Evolutionary conservation across 495 filamentous ascomycete genomes (phyloP), one percentile per base, ranked within the genome.

Genomic region (Stereocaulon alpinum): DNA sequence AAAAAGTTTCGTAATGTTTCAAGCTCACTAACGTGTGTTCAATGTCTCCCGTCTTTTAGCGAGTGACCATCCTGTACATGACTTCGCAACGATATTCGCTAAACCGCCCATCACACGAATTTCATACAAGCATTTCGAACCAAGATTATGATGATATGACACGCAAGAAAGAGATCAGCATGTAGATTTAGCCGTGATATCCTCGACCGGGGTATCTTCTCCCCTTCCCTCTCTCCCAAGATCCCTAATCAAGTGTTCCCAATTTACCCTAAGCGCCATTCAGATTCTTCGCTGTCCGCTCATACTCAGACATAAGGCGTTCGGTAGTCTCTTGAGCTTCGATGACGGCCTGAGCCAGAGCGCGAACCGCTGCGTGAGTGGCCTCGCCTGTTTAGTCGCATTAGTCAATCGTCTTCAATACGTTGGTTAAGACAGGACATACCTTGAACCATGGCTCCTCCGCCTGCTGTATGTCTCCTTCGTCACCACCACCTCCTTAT

Each of bases 361-460:
- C 66, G 61, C 4, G 60, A 62, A 29, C 63, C 65, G 40, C 63
- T 65, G 30, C 65, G 66, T 50, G 66, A 68, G 48, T 68, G 66
- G 20, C 66, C 66, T n/a, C 66, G 66, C 45, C 66, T 68, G 24
- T 20, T 11, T 3, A 29, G 22, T 11, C 40, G 10, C 41, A 18
- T 61, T 43, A 61, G 54, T 34, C 11, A 37, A 43, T 29, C 4
- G 11, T 4, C 40, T 37, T 4, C 17, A 34, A 17, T 17, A 43
- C 20, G 18, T 24, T 20, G 17, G 18, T 17, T 6, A 24, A 58
- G 6, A 34, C 22, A 15, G 18, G 17, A 15, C 63, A 24, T 56
- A 64, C 66, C 66, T 63, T 40, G 66, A 68, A 49, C 66, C 66
- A 51, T 80, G 77, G 20, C 73, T 77, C 66, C 78, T 73, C 51